phyloP scores from a whole-genome alignment of 2,329 filamentous ascomycete genomes.

The Sporothrix schenckii region DNA sequence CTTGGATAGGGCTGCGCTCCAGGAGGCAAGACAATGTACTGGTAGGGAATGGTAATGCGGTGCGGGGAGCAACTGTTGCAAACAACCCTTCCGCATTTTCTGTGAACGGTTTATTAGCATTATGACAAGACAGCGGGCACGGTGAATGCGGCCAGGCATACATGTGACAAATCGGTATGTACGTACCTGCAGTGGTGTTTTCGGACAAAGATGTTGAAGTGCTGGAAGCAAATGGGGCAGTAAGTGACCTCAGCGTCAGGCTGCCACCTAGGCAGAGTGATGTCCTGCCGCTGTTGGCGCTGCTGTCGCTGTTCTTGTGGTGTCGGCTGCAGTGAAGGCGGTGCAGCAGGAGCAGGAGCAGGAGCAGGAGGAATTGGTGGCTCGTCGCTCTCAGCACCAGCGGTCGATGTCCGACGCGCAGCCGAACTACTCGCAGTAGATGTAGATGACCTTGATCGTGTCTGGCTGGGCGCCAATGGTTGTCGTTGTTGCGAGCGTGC shows the following conservation, averaged over 20 bases:
- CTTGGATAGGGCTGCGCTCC: slow-evolving; percentile 48
- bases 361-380: slow-evolving; percentile 15
- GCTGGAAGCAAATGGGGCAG: slow-evolving; percentile 80
- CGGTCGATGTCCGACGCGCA: not conserved
- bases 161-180: not conserved
- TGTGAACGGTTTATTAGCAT: slow-evolving; percentile 40
- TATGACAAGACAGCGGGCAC: not conserved
- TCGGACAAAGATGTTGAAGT: slow-evolving; percentile 82
- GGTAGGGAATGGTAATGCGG: slow-evolving; percentile 88
- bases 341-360: slow-evolving; percentile 18
- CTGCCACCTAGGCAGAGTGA: slow-evolving; percentile 74
- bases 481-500: not conserved
- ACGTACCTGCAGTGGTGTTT: slow-evolving; percentile 88
- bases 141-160: not conserved
- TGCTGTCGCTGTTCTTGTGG: slow-evolving; percentile 5
- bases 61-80: slow-evolving; percentile 90
- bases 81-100: slow-evolving; percentile 91
- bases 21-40: slow-evolving; percentile 85
- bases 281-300: not conserved
- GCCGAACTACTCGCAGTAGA: not conserved
- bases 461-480: not conserved
- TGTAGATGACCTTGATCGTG: not conserved
- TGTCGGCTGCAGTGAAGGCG: not conserved
- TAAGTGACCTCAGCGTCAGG: slow-evolving; percentile 78
- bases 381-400: not conserved